Evolutionary conservation across 345 rosid genomes (phyloP), one percentile per base, ranked within the genome.

Genomic region (Schrenkiella parvula): DNA sequence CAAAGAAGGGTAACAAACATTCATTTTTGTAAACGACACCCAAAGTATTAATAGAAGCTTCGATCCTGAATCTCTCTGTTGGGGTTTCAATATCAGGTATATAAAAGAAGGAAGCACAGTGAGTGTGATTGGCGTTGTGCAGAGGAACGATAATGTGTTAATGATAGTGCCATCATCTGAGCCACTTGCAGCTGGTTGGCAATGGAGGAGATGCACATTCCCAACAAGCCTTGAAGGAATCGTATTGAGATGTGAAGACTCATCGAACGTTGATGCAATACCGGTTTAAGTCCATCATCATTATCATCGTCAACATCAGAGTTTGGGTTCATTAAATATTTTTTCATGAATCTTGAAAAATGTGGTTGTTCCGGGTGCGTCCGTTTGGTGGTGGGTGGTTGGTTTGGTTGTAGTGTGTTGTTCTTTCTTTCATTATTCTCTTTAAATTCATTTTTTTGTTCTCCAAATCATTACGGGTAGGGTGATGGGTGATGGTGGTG

Each of bases 71-170:
- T 54, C 21, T 26, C 52, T 65, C 14, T 28, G 18, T 34, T 37
- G 74, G 64, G 18, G 42, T 62, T 26, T 42, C 25, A 14, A 51
- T 57, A 66, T 25, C 60, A 92, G 99, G 83, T 92, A 82, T 67
- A 92, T 95, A 78, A 95, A 95, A 84, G 98, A 95, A 85, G 99
- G 99, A 61, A 95, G 97, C 85, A 89, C 98, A 0, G 98, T 92
- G 23, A 92, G 98, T 64, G 93, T 95, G 71, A 87, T 95, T 83
- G 98, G 98, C 51, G 90, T 92, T 43, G 96, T 95, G 68, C 97
- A 90, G 72, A 85, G 98, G 84, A 95, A 92, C 32, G 98, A 95
- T 3, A 92, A 89, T 13, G 92, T 92, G 79, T 97, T 95, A n/a
- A 95, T 90, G 98, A 90, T 95, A 6, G 90, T 92, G 46, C 95